A percentile compares a stretch with the other conserved stretches of the same genome.
Evolutionary conservation across 1,284 basidiomycete genomes (phyloP).

Genomic region (Tranzscheliella williamsii): DNA sequence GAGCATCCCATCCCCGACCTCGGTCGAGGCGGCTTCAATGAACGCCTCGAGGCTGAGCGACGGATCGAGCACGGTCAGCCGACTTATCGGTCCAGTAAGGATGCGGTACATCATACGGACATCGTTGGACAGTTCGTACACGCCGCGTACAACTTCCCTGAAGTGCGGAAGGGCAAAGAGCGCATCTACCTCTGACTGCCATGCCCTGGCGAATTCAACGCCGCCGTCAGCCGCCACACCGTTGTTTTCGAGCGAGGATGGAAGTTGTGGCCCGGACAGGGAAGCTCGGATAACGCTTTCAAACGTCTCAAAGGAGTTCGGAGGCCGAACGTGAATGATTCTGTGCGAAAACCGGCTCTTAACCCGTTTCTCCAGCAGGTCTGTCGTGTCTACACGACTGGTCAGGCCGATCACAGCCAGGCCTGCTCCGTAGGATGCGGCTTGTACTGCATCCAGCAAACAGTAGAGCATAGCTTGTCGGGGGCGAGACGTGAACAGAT

Average conservation of each 20-base stretch:
- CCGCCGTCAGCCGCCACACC: not conserved
- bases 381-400: constrained; percentile 46
- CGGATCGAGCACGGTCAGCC: constrained; percentile 1
- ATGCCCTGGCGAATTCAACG: constrained; percentile 9
- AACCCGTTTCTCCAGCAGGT: constrained; percentile 58
- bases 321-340: constrained; percentile 48
- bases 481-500: constrained; percentile 48
- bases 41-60: constrained; percentile 8
- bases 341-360: constrained; percentile 58
- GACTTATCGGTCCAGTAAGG: constrained; percentile 11
- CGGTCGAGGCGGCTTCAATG: constrained; percentile 5
- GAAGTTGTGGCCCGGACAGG: constrained; percentile 2
- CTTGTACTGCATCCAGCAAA: constrained; percentile 58
- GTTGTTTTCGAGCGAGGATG: not conserved
- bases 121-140: constrained; percentile 46
- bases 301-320: constrained; percentile 20
- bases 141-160: constrained; percentile 14
- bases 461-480: constrained; percentile 59
- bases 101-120: constrained; percentile 33
- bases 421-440: constrained; percentile 50
- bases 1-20: constrained; percentile 11
- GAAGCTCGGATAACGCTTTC: constrained; percentile 36
- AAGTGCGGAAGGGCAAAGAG: constrained; percentile 22
- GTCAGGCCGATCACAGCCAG: constrained; percentile 53
- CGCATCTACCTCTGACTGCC: constrained; percentile 11